A percentile compares a stretch with the other conserved stretches of the same genome.
Evolutionary conservation across 2,329 filamentous ascomycete species (phyloP).

Genomic region (Myriosclerotinia duriaeana): DNA sequence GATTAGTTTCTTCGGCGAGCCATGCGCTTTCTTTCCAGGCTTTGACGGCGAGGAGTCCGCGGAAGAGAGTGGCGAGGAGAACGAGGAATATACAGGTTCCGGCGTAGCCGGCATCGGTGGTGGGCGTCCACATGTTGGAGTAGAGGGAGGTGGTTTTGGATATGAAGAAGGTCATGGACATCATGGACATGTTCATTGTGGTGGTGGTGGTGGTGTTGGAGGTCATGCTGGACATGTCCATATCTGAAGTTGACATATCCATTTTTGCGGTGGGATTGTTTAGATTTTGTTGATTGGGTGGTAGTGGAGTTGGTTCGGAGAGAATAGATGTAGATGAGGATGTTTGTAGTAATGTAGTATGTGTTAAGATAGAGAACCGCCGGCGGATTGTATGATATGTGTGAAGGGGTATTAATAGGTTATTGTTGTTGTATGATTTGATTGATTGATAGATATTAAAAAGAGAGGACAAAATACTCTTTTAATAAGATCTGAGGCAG

Average conservation of each 20-base stretch:
- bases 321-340: slow-evolving; percentile 4
- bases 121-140: slow-evolving; percentile 72
- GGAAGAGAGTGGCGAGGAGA: slow-evolving; percentile 67
- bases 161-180: slow-evolving; percentile 65
- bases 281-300: slow-evolving; percentile 13
- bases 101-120: slow-evolving; percentile 69
- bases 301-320: background rate
- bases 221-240: slow-evolving; percentile 25
- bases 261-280: slow-evolving; percentile 19
- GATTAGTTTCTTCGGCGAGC: slow-evolving; percentile 68
- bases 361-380: slow-evolving; percentile 21
- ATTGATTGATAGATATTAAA: background rate
- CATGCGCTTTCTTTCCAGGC: slow-evolving; percentile 62
- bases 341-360: slow-evolving; percentile 12
- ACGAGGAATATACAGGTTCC: slow-evolving; percentile 92
- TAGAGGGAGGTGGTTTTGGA: slow-evolving; percentile 62
- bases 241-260: slow-evolving; percentile 26
- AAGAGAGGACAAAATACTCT: slow-evolving; percentile 12
- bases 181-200: slow-evolving; percentile 48
- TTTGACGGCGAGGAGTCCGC: slow-evolving; percentile 70
- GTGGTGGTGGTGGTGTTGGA: slow-evolving; percentile 47
- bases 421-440: slow-evolving; percentile 4
- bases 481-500: slow-evolving; percentile 11
- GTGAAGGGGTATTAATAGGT: slow-evolving; percentile 6
- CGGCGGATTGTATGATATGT: slow-evolving; percentile 13